Percentiles rank a stretch among this genome's conserved stretches.
These are phyloP conservation scores for Irpex sp. DNA, from an alignment of 1,284 basidiomycete species.

Conservation along the genomic window DNA sequence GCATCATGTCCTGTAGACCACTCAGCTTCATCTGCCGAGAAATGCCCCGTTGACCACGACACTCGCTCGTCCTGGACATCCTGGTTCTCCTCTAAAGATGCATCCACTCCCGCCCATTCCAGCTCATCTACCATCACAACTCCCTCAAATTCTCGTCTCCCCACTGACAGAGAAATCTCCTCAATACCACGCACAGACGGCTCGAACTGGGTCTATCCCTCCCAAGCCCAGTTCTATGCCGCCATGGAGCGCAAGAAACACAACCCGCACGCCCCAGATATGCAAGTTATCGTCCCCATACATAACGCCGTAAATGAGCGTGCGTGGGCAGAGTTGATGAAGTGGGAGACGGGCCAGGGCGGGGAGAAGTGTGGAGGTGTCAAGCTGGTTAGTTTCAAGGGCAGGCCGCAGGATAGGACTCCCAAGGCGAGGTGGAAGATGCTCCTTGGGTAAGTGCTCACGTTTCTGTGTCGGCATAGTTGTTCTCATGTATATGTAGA, in stretches of 20 bases:
- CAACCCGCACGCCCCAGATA: slow-evolving; percentile 78
- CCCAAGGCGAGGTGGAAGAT: slow-evolving; percentile 83
- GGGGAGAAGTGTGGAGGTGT: slow-evolving; percentile 81
- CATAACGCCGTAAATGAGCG: slow-evolving; percentile 99
- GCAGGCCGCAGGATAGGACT: slow-evolving; percentile 69
- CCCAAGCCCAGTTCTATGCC: slow-evolving; percentile 93
- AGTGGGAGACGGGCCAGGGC: slow-evolving; percentile 85
- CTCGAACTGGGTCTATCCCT: slow-evolving; percentile 96
- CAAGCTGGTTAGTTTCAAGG: slow-evolving; percentile 85
- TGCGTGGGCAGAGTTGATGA: slow-evolving; percentile 88
- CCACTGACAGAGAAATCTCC: slow-evolving; percentile 75
- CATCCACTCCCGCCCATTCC: slow-evolving; percentile 17
- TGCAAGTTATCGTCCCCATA: slow-evolving; percentile 96
- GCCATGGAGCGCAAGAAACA: slow-evolving; percentile 96
- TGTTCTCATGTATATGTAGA: slow-evolving; percentile 35
- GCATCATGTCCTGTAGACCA: slow-evolving; percentile 59
- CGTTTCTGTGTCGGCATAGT: neutral
- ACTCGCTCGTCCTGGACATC: slow-evolving; percentile 49
- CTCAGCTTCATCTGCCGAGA: slow-evolving; percentile 13
- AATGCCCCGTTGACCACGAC: slow-evolving; percentile 49
- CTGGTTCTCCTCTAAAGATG: slow-evolving; percentile 31
- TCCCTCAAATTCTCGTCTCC: slow-evolving; percentile 35
- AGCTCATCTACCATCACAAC: slow-evolving; percentile 22
- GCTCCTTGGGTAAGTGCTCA: slow-evolving; percentile 76
- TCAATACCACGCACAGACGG: slow-evolving; percentile 79